Conservation (phyloP, 1,284 basidiomycete genomes). For the Taiwanofungus camphoratus region DNA sequence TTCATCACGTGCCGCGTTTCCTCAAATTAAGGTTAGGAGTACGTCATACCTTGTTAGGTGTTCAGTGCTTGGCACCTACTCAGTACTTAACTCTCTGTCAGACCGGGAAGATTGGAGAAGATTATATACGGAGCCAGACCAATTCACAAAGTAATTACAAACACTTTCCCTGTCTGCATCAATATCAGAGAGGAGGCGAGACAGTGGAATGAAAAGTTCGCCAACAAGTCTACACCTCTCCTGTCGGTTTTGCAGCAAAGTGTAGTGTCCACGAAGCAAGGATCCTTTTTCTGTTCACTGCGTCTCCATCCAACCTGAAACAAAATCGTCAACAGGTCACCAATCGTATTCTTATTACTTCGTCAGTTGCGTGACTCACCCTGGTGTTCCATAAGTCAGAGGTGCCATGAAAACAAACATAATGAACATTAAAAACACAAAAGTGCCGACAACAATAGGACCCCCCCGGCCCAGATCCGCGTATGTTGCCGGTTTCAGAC, state of each 20-base stretch:
- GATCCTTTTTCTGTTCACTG: slow-evolving; percentile 67
- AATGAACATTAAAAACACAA: slow-evolving; percentile 55
- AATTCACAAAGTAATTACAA: background rate
- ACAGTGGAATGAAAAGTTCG: too few species aligned
- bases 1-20: too few species aligned
- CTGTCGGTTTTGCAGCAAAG: slow-evolving; percentile 62
- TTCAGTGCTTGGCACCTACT: too few species aligned
- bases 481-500: slow-evolving; percentile 53
- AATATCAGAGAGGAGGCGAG: background rate
- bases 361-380: slow-evolving; percentile 72
- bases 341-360: background rate
- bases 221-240: slow-evolving; percentile 3
- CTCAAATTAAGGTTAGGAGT: too few species aligned
- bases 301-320: slow-evolving; percentile 62
- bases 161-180: background rate
- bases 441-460: slow-evolving; percentile 55
- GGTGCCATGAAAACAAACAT: slow-evolving; percentile 78
- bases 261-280: slow-evolving; percentile 80
- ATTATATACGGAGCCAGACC: too few species aligned
- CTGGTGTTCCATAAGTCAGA: slow-evolving; percentile 87
- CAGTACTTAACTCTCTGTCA: too few species aligned
- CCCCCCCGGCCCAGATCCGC: slow-evolving; percentile 72
- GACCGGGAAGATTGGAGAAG: too few species aligned
- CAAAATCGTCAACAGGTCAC: slow-evolving; percentile 14
- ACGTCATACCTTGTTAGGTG: too few species aligned